A percentile compares a stretch with the other conserved stretches of the same genome.
These are phyloP conservation scores for Trametes gibbosa DNA, from an alignment of 768 basidiomycete genomes.

Conservation along the genomic window DNA sequence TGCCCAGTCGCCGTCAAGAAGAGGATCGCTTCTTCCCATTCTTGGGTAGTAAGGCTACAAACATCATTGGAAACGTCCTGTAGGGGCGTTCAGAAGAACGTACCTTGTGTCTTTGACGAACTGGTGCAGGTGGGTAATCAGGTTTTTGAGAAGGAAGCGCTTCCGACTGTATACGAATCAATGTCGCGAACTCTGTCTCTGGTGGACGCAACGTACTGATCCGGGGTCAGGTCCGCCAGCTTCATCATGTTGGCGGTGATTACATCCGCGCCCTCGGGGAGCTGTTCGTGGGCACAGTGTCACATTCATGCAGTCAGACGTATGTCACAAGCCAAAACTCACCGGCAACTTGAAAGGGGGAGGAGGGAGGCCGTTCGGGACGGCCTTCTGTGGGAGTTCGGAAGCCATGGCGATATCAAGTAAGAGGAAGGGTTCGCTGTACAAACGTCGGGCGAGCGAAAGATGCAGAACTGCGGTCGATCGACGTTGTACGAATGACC, in stretches of 20 bases:
- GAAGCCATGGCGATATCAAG: conserved; percentile 1
- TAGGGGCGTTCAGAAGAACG: conserved; percentile 8
- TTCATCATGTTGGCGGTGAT: conserved; percentile 48
- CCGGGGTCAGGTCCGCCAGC: conserved; percentile 35
- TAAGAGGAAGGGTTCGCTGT: neutral
- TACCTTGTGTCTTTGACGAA: conserved; percentile 70
- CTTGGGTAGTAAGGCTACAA: conserved; percentile 66
- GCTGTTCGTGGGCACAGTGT: conserved; percentile 30
- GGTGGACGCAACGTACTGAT: conserved; percentile 35
- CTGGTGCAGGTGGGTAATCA: conserved; percentile 70
- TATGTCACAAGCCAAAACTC: conserved; percentile 13
- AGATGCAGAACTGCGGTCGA: neutral
- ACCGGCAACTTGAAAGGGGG: conserved; percentile 43
- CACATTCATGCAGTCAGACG: neutral
- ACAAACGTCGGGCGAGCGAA: neutral
- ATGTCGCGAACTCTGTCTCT: neutral
- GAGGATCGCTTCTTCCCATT: conserved; percentile 80
- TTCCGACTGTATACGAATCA: conserved; percentile 33
- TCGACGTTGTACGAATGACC: neutral
- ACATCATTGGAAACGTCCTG: neutral
- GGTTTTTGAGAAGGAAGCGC: conserved; percentile 46
- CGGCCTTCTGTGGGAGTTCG: conserved; percentile 25
- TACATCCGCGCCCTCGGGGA: conserved; percentile 46
- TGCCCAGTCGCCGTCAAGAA: conserved; percentile 78
- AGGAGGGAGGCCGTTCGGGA: conserved; percentile 39